A percentile compares a stretch with the other conserved stretches of the same genome.
These are phyloP conservation scores for Termitomyces sp. DNA, from an alignment of 768 basidiomycete species.

Conservation along the genomic window DNA sequence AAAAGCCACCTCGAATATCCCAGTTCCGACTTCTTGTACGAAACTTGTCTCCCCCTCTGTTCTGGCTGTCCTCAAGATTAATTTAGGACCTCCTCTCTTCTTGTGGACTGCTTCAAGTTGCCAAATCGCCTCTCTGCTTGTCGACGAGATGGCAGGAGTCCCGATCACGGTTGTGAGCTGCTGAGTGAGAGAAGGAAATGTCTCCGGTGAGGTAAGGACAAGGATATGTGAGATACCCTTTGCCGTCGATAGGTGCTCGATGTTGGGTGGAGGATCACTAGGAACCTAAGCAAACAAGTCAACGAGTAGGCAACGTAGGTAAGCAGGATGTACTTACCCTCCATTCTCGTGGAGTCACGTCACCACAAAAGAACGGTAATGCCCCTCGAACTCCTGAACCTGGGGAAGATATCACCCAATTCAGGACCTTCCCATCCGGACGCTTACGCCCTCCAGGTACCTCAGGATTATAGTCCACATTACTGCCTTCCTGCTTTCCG, in stretches of 20 bases:
- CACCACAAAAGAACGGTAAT: conserved; percentile 74
- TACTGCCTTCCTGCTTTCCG: conserved; percentile 32
- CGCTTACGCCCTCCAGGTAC: conserved; percentile 50
- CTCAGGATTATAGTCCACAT: conserved; percentile 41
- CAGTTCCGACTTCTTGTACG: conserved; percentile 23
- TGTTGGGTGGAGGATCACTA: conserved; percentile 39
- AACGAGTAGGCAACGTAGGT: background rate
- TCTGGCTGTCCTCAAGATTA: conserved; percentile 34
- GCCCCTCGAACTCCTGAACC: conserved; percentile 23
- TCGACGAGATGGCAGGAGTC: conserved; percentile 25
- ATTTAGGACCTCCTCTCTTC: conserved; percentile 6
- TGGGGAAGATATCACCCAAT: conserved; percentile 56
- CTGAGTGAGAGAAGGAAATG: conserved; percentile 26
- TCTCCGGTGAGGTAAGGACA: conserved; percentile 30
- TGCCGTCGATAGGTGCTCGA: conserved; percentile 46
- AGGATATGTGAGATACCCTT: conserved; percentile 47
- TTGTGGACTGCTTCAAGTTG: conserved; percentile 31
- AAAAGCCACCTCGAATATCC: conserved; percentile 55
- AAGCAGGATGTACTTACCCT: conserved; percentile 39
- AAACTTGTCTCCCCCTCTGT: conserved; percentile 32
- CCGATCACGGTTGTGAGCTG: conserved; percentile 51
- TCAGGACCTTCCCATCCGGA: conserved; percentile 48
- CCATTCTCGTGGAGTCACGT: conserved; percentile 56
- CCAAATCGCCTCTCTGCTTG: conserved; percentile 33
- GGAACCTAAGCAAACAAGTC: conserved; percentile 39